These are phyloP conservation scores for Hondaea fermentalgiana DNA, from an alignment of 108 stramenopile species.

Conservation along the genomic window DNA sequence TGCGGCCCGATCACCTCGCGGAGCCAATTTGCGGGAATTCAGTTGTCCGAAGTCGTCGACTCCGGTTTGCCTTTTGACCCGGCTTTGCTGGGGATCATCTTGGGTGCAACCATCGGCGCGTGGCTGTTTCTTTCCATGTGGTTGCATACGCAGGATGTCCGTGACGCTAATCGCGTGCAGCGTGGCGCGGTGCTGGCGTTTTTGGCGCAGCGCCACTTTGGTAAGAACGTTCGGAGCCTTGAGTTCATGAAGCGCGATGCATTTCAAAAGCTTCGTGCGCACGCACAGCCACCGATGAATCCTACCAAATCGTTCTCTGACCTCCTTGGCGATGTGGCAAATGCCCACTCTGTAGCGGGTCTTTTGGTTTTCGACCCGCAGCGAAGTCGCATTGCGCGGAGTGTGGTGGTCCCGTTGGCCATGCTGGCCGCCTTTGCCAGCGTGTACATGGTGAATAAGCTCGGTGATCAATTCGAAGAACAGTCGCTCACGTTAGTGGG, in stretches of 20 bases:
- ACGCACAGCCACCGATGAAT: background rate
- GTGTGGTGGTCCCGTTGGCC: background rate
- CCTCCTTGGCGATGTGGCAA: background rate
- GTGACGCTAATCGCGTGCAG: background rate
- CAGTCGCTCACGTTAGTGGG: background rate
- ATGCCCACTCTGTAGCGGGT: background rate
- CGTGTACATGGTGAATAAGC: background rate
- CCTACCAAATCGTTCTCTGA: background rate
- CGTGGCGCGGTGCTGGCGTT: background rate
- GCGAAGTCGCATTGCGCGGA: background rate
- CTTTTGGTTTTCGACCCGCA: background rate
- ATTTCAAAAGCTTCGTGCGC: background rate
- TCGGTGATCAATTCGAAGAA: background rate
- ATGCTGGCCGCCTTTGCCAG: background rate
- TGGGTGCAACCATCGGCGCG: background rate
- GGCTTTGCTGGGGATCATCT: background rate
- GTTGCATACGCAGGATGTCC: background rate
- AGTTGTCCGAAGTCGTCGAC: background rate
- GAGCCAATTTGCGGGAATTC: background rate
- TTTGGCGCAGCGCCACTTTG: background rate
- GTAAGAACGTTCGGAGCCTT: background rate
- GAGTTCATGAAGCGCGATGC: background rate
- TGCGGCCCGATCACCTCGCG: background rate
- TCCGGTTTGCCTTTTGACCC: background rate
- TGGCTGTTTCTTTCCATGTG: background rate